Evolutionary conservation across 2,329 filamentous ascomycete genomes (phyloP), one percentile per base, ranked within the genome.

Genomic region (Coniochaeta hoffmannii): DNA sequence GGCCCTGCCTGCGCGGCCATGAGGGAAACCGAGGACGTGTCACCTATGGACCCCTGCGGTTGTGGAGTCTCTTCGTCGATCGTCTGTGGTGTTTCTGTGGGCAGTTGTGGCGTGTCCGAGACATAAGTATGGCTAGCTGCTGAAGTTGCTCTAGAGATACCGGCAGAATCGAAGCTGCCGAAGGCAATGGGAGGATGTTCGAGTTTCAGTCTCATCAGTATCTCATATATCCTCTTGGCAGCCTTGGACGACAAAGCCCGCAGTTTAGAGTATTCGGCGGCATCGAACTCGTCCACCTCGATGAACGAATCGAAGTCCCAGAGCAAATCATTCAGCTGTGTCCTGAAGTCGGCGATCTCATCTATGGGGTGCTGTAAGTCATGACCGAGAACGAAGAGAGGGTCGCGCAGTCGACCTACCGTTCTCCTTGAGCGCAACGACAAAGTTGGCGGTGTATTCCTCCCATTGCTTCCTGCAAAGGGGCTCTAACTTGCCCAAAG

Each of bases 221-320:
- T 74, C 53, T 81, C 76, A 50, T 73, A 68, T 12, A 81, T 75
- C 53, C 69, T 71, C 1, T 77, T 73, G 1, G 79, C 78, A 1
- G 75, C 72, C 53, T 74, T 74, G 54, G 78, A 73, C 15, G 76
- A 77, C 5, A 74, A 62, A 35, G 71, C 71, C 61, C 77, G 76
- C 4, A 82, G 68, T 59, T 78, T 72, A 17, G 69, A 65, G 54
- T 76, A 83, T 58, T 76, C 78, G 17, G 70, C 71, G 26, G 69
- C 65, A n/a, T 82, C 77, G 58, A 82, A 83, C 24, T 71, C 71
- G 32, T 78, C 74, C 14, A 68, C 61, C 52, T 79, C 76, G 58
- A 77, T 66, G 59, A 71, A 81, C 54, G 83, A 79, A 55, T 83
- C 80, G 60, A 83, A 82, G 53, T 79, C 79, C 73, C 79, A 83